These are phyloP conservation scores for Tetragonia tetragonoides DNA, from an alignment of 148 eudicot species.

Conservation along the genomic window DNA sequence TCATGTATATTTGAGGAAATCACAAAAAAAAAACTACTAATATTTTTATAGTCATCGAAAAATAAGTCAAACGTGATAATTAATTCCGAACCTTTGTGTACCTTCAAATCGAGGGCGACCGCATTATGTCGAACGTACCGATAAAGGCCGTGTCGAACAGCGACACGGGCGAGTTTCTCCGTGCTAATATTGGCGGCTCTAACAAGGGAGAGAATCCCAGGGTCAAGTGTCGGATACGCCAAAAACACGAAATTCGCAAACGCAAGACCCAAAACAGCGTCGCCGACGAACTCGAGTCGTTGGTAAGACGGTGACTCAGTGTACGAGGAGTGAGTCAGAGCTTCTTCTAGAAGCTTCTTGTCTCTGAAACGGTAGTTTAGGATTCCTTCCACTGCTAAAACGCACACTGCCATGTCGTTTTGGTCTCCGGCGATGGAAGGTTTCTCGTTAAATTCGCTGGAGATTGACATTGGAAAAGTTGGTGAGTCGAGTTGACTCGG, in stretches of 20 bases:
- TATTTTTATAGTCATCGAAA: no score
- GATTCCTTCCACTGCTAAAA: conserved; percentile 46
- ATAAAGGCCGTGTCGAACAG: conserved; percentile 54
- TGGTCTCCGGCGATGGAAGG: not conserved
- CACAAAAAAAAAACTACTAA: no score
- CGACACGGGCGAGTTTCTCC: conserved; percentile 75
- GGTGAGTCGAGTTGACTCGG: not conserved
- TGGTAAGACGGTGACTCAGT: conserved; percentile 51
- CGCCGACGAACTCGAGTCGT: conserved; percentile 87
- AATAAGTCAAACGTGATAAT: no score
- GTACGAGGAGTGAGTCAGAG: conserved; percentile 70
- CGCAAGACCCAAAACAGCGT: conserved; percentile 62
- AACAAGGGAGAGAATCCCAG: conserved; percentile 54
- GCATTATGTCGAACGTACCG: conserved; percentile 56
- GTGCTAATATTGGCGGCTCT: conserved; percentile 73
- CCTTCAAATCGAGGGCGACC: conserved; percentile 51
- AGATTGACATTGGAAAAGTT: not conserved
- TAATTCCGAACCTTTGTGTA: not conserved
- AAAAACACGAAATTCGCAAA: conserved; percentile 44
- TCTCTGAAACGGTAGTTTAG: conserved; percentile 51
- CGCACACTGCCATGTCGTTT: conserved; percentile 36
- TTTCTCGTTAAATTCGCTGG: not conserved
- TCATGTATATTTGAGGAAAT: no score
- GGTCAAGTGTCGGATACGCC: conserved; percentile 53
- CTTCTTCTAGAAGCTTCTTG: conserved; percentile 54